Base-by-base conservation (phyloP, 345 rosid species). In the Pugionium cornutum region DNA sequence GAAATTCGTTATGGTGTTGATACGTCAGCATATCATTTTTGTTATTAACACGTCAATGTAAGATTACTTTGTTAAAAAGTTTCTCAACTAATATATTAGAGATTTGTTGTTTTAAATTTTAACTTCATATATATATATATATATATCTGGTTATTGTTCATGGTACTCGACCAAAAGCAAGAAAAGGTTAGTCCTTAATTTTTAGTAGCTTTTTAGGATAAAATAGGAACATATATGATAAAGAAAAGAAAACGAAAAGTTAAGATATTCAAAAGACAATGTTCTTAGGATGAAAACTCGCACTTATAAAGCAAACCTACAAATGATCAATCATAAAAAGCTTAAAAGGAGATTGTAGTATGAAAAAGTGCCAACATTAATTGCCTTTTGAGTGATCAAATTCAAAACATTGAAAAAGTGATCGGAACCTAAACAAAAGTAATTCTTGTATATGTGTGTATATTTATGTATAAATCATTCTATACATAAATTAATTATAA, bases 361-460 rank as follows among this genome's bases (percentile, higher is more conserved):
- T 51, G 34, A 65, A 72, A 72, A 72, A 72, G 59, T 33, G 34
- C 70, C 65, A 72, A 64, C 76, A 57, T 64, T 0, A 18, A 18
- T 18, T 26, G 25, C 46, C 64, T 56, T 63, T 68, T 55, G 39
- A 62, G 48, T 30, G 57, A 62, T n/a, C 41, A 53, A 34, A 51
- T 18, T 18, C 18, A 18, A 18, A 18, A 59, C 59, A 40, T 59
- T 51, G 8, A 5, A 28, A 41, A 60, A 61, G 62, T 29, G 3
- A 11, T 41, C 33, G 25, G 36, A 47, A 62, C 51, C 65, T 32
- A 56, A 26, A 50, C 18, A 36, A 62, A 55, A 50, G 70, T 41
- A 40, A 56, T 55, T 71, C 58, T 41, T 57, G 9, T 46, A 47
- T 31, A 44, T 26, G 4, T 39, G 33, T 55, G 9, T 44, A 4